Evolutionary conservation across 192 early-diverging fungal genomes (phyloP), one percentile per base, ranked within the genome.

Genomic region (Gamsiella multidivaricata): DNA sequence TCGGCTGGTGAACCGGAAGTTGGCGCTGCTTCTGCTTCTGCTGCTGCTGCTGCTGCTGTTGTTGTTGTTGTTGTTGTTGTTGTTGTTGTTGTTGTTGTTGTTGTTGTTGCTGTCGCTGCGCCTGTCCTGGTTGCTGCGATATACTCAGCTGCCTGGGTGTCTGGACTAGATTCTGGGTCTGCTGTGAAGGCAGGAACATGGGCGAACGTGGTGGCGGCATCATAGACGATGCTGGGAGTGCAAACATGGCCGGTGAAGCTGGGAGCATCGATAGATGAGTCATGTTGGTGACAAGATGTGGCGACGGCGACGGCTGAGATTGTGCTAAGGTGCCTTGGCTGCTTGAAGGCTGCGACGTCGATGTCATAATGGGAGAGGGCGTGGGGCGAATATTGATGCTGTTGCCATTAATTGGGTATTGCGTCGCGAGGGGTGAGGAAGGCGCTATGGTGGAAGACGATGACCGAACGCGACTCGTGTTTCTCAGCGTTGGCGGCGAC

Each of bases 191-290:
- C 65, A 78, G 43, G 20, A 46, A 61, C 69, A 71, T 70, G 41
- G 70, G 56, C 61, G 55, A 70, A 47, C 42, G 39, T 22, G 53
- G 60, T 28, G 51, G 58, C 5, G 62, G 74, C 68, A 54, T 81
- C 76, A 69, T 46, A 5, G 58, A 76, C n/a, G 69, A 72, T 17
- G 57, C 67, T 34, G 81, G 60, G 36, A 70, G 45, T 3, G 57
- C 39, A 33, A 80, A 73, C 26, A 69, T 43, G 12, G 69, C 69
- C 4, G 78, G 70, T 2, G 74, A 61, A 2, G 54, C 36, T 28
- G 74, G 63, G 28, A 67, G 49, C 65, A 78, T 63, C 22, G 74
- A 78, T 7, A 78, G 41, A 39, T 78, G 65, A 8, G 51, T 78
- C 66, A 78, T 69, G 15, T 55, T 61, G n/a, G 54, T 36, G 18